A percentile compares a stretch with the other conserved stretches of the same genome.
phyloP scores from a whole-genome alignment of 225 moss, liverwort and hornwort species.

The Thuidium tamariscinum region DNA sequence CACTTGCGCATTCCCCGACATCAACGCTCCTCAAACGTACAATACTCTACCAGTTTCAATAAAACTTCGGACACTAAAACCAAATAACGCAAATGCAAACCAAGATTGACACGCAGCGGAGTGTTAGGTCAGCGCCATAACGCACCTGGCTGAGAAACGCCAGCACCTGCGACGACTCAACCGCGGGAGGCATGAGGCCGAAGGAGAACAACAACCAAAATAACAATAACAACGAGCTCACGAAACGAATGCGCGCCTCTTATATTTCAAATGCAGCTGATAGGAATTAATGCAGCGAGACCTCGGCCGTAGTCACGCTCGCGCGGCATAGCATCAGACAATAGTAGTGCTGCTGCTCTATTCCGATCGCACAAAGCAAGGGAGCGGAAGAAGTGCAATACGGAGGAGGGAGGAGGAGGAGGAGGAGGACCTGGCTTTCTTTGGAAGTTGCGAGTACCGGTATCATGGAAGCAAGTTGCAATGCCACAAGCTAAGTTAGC shows the following conservation, averaged over 20 bases:
- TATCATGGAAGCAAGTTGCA: constrained; percentile 3
- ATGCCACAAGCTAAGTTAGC: not conserved
- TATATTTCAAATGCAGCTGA: not conserved
- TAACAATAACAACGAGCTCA: not conserved
- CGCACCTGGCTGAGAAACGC: constrained; percentile 12
- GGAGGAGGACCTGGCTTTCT: not conserved
- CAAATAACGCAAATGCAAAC: not conserved
- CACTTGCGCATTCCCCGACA: not conserved
- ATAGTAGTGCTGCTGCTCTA: not conserved
- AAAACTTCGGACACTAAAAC: not conserved
- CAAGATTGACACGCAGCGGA: not conserved
- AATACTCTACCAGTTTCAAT: not conserved
- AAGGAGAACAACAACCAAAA: not conserved
- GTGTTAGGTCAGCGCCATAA: not conserved
- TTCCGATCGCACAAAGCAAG: not conserved
- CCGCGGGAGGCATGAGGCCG: constrained; percentile 1
- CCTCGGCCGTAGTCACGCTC: not conserved
- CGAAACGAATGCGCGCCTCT: not conserved
- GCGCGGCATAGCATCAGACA: not conserved
- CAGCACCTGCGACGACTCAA: constrained; percentile 4
- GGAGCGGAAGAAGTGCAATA: not conserved
- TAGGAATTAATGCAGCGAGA: not conserved
- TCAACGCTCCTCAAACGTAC: not conserved
- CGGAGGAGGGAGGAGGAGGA: not conserved
- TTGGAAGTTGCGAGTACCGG: not conserved